Percentiles rank a stretch among this genome's conserved stretches.
Evolutionary conservation across 2,329 filamentous ascomycete species (phyloP).

Genomic region (Ascochyta lentis): DNA sequence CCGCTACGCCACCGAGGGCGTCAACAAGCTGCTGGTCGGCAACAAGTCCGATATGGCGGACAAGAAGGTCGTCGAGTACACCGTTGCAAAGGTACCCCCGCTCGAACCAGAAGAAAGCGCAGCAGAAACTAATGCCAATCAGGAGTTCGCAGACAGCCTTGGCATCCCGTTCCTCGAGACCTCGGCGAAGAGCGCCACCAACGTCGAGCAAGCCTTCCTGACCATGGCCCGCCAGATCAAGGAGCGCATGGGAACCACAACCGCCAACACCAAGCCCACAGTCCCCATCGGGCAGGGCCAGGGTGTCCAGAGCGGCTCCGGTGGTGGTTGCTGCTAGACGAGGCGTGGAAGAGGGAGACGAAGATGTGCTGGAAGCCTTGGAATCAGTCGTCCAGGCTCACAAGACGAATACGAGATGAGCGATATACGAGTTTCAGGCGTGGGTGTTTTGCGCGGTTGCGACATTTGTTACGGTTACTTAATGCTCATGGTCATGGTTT

Average conservation of each 20-base stretch:
- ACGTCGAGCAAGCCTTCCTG: conserved; percentile 99
- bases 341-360: background rate
- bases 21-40: conserved; percentile 98
- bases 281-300: conserved; percentile 95
- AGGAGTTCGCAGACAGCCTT: conserved; percentile 99
- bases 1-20: conserved; percentile 97
- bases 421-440: conserved; percentile 18
- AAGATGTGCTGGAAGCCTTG: conserved; percentile 8
- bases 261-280: conserved; percentile 97
- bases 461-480: conserved; percentile 20
- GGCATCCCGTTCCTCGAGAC: conserved; percentile 99
- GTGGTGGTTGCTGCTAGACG: conserved; percentile 86
- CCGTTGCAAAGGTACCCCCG: conserved; percentile 87
- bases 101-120: background rate
- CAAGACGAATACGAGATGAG: conserved; percentile 11
- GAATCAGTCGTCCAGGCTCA: conserved; percentile 5
- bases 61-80: conserved; percentile 99
- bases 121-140: conserved; percentile 26
- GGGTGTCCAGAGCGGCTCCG: conserved; percentile 86
- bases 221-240: conserved; percentile 99
- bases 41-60: conserved; percentile 99
- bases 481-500: conserved; percentile 21
- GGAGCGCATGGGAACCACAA: conserved; percentile 97
- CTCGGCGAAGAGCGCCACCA: conserved; percentile 98
- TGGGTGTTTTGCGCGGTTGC: conserved; percentile 18